Percentiles rank a stretch among this genome's conserved stretches.
phyloP scores from a whole-genome alignment of 1,139 yeast species.

The Hyphopichia buzzinii region DNA sequence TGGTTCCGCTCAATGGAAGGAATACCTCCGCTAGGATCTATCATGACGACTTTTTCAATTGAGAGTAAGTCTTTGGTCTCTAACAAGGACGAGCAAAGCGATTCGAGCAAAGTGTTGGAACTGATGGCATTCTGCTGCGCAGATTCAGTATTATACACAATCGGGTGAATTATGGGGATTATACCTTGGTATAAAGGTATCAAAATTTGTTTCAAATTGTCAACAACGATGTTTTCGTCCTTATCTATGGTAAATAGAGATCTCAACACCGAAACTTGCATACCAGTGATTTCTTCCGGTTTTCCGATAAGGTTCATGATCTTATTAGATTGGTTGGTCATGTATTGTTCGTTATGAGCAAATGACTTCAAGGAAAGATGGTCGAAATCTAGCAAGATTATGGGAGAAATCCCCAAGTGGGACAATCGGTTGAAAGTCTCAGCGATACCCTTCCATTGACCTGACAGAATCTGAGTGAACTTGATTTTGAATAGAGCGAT shows the following conservation, averaged over 20 bases:
- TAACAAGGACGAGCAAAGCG: constrained; percentile 27
- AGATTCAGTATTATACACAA: constrained; percentile 43
- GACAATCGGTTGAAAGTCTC: constrained; percentile 49
- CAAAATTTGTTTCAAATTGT: constrained; percentile 32
- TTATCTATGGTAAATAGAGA: constrained; percentile 22
- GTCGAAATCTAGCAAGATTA: constrained; percentile 37
- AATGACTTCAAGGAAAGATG: constrained; percentile 25
- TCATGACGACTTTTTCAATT: constrained; percentile 75
- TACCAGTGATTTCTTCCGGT: constrained; percentile 22
- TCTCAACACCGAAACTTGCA: constrained; percentile 28
- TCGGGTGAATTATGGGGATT: constrained; percentile 63
- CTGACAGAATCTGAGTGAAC: constrained; percentile 28
- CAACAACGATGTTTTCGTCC: constrained; percentile 14
- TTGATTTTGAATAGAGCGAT: constrained; percentile 52
- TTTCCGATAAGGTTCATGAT: constrained; percentile 25
- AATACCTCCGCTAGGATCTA: constrained; percentile 85
- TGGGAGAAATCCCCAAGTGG: constrained; percentile 46
- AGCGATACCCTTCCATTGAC: constrained; percentile 42
- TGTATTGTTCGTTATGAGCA: constrained; percentile 31
- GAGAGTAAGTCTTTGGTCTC: constrained; percentile 36
- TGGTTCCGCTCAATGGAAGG: constrained; percentile 82
- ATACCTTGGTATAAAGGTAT: constrained; percentile 44
- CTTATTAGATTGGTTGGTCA: constrained; percentile 33
- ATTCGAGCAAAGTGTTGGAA: constrained; percentile 30
- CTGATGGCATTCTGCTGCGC: constrained; percentile 29